A percentile compares a stretch with the other conserved stretches of the same genome.
Conservation (phyloP, 441 rosid species). For the Adansonia grandidieri region DNA sequence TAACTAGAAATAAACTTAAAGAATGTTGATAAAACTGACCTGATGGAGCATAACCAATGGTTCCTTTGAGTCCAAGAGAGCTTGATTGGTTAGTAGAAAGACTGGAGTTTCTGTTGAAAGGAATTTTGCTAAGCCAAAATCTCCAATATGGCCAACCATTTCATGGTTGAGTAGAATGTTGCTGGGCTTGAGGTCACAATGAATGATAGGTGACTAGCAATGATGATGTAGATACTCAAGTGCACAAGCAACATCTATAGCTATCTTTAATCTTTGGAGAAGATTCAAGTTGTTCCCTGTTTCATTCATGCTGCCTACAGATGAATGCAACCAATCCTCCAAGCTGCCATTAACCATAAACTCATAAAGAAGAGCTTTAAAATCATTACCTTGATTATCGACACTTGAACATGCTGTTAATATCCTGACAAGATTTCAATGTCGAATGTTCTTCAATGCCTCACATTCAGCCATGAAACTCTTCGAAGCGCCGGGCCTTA, state of each 20-base stretch:
- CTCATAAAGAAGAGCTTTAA: constrained; percentile 22
- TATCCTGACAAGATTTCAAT: constrained; percentile 16
- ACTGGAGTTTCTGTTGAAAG: neutral
- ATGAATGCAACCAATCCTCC: neutral
- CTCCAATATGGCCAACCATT: neutral
- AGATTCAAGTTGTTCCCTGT: neutral
- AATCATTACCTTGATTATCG: neutral
- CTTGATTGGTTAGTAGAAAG: neutral
- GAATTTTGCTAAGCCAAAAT: neutral
- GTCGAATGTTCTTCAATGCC: constrained; percentile 6
- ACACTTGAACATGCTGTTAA: neutral
- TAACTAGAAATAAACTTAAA: too few species aligned
- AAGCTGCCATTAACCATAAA: constrained; percentile 8
- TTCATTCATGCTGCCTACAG: neutral
- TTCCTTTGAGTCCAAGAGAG: neutral
- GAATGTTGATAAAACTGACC: neutral
- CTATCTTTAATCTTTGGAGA: neutral
- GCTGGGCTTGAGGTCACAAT: constrained; percentile 2
- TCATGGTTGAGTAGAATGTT: neutral
- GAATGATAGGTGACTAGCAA: neutral
- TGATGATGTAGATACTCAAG: neutral
- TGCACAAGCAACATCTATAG: neutral
- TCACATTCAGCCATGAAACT: constrained; percentile 20
- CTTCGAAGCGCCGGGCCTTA: neutral
- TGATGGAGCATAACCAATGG: neutral